A percentile compares a stretch with the other conserved stretches of the same genome.
Conservation (phyloP, 306 rosid genomes). For the Trifolium repens region DNA sequence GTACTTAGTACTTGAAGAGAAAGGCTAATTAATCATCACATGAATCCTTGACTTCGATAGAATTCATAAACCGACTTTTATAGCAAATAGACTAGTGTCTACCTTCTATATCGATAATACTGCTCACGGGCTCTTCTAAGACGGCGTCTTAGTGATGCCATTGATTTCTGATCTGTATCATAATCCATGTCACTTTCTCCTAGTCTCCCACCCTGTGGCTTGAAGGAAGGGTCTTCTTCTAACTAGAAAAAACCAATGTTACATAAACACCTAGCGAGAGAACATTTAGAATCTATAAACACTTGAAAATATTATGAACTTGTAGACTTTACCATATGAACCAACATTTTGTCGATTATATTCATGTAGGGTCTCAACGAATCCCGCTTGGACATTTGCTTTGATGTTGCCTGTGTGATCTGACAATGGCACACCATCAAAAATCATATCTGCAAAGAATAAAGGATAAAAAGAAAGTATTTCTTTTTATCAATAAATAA, state of each 20-base stretch:
- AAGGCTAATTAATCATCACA: neutral
- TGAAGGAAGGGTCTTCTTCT: constrained; percentile 91
- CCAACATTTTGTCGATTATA: constrained; percentile 77
- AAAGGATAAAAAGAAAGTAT: constrained; percentile 40
- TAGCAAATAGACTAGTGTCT: constrained; percentile 29
- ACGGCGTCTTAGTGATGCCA: constrained; percentile 93
- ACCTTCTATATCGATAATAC: constrained; percentile 93
- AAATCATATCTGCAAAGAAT: constrained; percentile 55
- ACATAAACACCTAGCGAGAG: constrained; percentile 22
- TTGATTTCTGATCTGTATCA: constrained; percentile 89
- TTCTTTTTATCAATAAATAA: constrained; percentile 28
- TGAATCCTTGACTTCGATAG: constrained; percentile 1
- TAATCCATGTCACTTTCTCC: constrained; percentile 97
- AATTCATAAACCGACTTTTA: neutral
- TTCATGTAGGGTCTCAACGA: constrained; percentile 92
- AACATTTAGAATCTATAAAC: constrained; percentile 38
- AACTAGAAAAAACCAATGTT: constrained; percentile 54
- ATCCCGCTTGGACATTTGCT: constrained; percentile 97
- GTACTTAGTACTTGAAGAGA: constrained; percentile 29
- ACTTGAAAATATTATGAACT: neutral
- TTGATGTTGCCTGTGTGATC: constrained; percentile 98
- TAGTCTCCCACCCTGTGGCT: constrained; percentile 93
- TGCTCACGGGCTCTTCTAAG: constrained; percentile 79
- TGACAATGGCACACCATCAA: constrained; percentile 60
- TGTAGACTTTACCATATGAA: constrained; percentile 65